phyloP scores from a whole-genome alignment of 257 asterid species.

The Mitragyna speciosa region DNA sequence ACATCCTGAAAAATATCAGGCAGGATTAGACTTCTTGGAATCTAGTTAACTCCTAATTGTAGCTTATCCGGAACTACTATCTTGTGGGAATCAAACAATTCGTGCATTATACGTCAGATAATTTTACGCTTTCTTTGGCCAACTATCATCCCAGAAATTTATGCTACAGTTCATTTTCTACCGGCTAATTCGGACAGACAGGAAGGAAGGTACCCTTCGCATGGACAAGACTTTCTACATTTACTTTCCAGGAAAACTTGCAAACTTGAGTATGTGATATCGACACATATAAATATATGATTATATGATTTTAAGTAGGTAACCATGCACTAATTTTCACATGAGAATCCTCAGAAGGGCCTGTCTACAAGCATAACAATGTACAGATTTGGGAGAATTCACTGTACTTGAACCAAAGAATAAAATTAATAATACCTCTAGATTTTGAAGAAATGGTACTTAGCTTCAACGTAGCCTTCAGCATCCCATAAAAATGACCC shows the following conservation, averaged over 20 bases:
- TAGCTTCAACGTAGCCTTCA: conserved; percentile 69
- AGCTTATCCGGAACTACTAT: not conserved
- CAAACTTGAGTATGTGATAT: not conserved
- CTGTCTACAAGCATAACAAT: not conserved
- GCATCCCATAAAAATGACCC: conserved; percentile 92
- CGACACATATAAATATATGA: not conserved
- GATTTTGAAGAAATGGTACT: conserved; percentile 61
- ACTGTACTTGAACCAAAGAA: conserved; percentile 7
- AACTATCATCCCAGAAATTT: not conserved
- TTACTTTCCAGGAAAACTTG: not conserved
- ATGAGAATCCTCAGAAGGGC: not conserved
- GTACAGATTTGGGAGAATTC: not conserved
- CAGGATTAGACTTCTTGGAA: not conserved
- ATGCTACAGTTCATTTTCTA: not conserved
- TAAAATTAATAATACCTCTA: conserved; percentile 27
- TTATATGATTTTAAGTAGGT: not conserved
- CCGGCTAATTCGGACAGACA: not conserved
- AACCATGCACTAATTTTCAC: too few species aligned
- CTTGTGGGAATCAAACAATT: not conserved
- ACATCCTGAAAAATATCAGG: not conserved
- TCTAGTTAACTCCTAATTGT: not conserved
- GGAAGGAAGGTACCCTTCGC: not conserved
- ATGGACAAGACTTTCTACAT: not conserved
- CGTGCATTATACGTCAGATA: not conserved
- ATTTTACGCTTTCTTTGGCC: not conserved